Base-by-base conservation (phyloP, 2,329 filamentous ascomycete genomes). In the Periconia sp. region DNA sequence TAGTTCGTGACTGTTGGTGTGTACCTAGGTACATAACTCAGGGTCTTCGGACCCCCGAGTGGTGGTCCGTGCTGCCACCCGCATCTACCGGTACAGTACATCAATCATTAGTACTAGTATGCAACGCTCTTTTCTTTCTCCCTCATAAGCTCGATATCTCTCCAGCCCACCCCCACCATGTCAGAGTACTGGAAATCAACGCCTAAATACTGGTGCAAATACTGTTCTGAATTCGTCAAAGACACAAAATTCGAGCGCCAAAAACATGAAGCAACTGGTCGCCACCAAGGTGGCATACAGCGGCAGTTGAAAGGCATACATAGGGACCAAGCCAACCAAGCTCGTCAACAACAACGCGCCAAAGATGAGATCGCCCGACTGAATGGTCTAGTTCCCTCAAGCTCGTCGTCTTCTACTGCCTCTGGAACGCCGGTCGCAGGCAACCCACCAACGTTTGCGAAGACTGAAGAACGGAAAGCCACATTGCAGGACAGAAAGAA, bases 121-220 rank as follows among this genome's bases (percentile, higher is more conserved):
- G n/a, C n/a, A n/a, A n/a, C n/a, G n/a, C 23, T 27, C 23, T 27
- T 27, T 27, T 27, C 3, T 27, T 27, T 5, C 23, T 27, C 23
- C 23, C 3, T 8, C 23, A 27, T n/a, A n/a, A 8, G 23, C 23
- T 27, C 23, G 23, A 27, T 27, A 27, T 27, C 23, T 5, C 8
- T 27, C 35, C 35, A 3, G 6, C 35, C 13, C 18, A 17, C 41
- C 37, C 37, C 35, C 48, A 53, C 17, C 41, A 97, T 99, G 94
- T 88, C 94, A 0, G 94, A 97, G 81, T 95, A 96, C 77, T 97
- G 94, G 94, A 97, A 97, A 74, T 97, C 93, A 18, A 96, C 92
- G 73, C 92, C 92, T 6, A 93, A 89, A 72, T 96, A 96, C 78
- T 97, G 92, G 92, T 99, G 94, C 84, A 97, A 97, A 75, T 91